Evolutionary conservation across 306 rosid genomes (phyloP), one percentile per base, ranked within the genome.

Genomic region (Sophora flavescens): DNA sequence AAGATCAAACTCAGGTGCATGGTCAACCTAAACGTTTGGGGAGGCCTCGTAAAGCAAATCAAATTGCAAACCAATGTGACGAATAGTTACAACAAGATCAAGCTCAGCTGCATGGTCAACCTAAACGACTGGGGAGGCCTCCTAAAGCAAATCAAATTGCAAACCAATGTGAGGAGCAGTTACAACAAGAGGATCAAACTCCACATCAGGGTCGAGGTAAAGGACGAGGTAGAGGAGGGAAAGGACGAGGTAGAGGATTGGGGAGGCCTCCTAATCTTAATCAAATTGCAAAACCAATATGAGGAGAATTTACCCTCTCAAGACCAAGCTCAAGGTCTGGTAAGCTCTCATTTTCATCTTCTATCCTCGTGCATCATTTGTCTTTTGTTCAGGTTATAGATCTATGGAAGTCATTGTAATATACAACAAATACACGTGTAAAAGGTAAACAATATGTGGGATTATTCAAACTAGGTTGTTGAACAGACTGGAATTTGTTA

Each of bases 191-290:
- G 60, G 18, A 26, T 67, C 80, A 61, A 30, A 72, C 57, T 58
- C 42, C 22, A 26, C 52, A 36, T 35, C 63, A 17, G 17, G 13
- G n/a, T 53, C n/a, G n/a, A n/a, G n/a, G n/a, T n/a, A n/a, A n/a
- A n/a, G n/a, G n/a, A n/a, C 16, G 12, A 11, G 52, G 54, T 2
- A 41, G 14, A 42, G 22, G 32, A 30, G 48, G 48, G 10, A 10
- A 14, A 17, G 26, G 39, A 0, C 3, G 15, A 11, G 52, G 54
- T 2, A 41, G 26, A 80, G 76, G 80, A 17, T n/a, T 10, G 10
- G 79, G 71, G 57, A 84, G 73, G 70, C 65, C 64, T 69, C 63
- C 18, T 44, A 82, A 36, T 52, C 18, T 45, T 36, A 14, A 41
- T 32, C 17, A 3, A 28, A 32, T 22, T 42, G 45, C n/a, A 50